Conservation (phyloP, 345 rosid species). For the Moricandia arvensis region DNA sequence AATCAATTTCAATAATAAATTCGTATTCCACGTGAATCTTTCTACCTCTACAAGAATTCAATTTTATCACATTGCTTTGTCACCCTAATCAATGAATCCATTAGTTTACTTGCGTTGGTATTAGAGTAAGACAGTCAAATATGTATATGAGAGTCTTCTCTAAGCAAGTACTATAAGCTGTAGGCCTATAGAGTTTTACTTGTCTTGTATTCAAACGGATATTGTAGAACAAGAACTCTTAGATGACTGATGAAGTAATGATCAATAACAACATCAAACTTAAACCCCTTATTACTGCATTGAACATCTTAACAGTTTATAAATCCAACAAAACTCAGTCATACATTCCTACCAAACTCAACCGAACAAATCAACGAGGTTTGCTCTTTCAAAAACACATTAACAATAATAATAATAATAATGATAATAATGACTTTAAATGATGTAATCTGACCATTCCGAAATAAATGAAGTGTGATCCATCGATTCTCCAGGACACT, state of each 20-base stretch:
- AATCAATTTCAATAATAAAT: neutral
- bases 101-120: neutral
- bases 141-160: too few relatives aligned
- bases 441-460: slow-evolving; percentile 89
- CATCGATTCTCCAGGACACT: slow-evolving; percentile 92
- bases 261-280: neutral
- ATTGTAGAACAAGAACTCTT: too few relatives aligned
- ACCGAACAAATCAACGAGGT: neutral
- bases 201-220: too few relatives aligned
- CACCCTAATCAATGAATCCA: neutral
- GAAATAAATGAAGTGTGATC: slow-evolving; percentile 93
- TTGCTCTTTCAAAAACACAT: neutral
- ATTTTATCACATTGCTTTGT: neutral
- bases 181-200: too few relatives aligned
- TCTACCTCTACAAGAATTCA: neutral
- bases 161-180: too few relatives aligned
- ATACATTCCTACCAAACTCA: neutral
- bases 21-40: neutral
- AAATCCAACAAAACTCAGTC: neutral
- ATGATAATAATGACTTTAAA: slow-evolving; percentile 9
- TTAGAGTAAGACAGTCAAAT: too few relatives aligned
- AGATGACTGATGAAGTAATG: neutral
- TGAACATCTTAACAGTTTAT: neutral
- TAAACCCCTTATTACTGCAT: neutral
- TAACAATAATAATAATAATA: too few relatives aligned